Percentiles rank a stretch among this genome's conserved stretches.
phyloP scores from a whole-genome alignment of 2,329 filamentous ascomycete species.

The Xylariaceae sp. region DNA sequence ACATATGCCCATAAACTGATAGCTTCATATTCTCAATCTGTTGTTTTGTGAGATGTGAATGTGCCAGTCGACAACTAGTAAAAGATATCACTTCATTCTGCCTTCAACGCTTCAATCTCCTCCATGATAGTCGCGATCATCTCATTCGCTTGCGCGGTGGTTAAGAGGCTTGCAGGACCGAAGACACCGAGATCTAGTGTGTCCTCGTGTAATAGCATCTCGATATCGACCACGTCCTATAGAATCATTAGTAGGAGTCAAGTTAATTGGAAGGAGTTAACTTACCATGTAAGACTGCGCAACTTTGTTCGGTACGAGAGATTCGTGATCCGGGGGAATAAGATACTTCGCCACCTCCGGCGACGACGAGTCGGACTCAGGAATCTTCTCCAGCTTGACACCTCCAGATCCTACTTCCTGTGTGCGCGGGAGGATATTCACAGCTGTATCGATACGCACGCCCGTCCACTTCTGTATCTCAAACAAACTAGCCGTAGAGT shows the following conservation, averaged over 20 bases:
- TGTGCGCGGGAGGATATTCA: constrained; percentile 65
- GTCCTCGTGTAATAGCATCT: constrained; percentile 24
- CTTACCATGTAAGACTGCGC: constrained; percentile 19
- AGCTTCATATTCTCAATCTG: too few species aligned
- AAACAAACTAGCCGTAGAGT: constrained; percentile 57
- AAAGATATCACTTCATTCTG: too few species aligned
- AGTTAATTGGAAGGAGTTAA: background rate
- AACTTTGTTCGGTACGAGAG: constrained; percentile 9
- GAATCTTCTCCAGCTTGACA: constrained; percentile 13
- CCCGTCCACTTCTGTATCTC: constrained; percentile 74
- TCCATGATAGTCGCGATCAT: constrained; percentile 21
- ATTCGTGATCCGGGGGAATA: constrained; percentile 12
- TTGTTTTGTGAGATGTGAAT: too few species aligned
- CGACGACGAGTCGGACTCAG: background rate
- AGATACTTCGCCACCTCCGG: constrained; percentile 7
- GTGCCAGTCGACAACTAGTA: too few species aligned
- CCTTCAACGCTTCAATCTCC: constrained; percentile 15
- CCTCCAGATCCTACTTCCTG: background rate
- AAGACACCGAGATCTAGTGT: constrained; percentile 31
- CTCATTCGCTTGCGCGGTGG: constrained; percentile 15
- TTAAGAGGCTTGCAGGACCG: constrained; percentile 17
- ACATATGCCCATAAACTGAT: too few species aligned
- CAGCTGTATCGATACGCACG: constrained; percentile 62
- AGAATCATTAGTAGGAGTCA: constrained; percentile 1
- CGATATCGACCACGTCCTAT: constrained; percentile 30